A percentile compares a stretch with the other conserved stretches of the same genome.
These are phyloP conservation scores for Neospermospora avenae DNA, from an alignment of 2,329 filamentous ascomycete species.

Conservation along the genomic window DNA sequence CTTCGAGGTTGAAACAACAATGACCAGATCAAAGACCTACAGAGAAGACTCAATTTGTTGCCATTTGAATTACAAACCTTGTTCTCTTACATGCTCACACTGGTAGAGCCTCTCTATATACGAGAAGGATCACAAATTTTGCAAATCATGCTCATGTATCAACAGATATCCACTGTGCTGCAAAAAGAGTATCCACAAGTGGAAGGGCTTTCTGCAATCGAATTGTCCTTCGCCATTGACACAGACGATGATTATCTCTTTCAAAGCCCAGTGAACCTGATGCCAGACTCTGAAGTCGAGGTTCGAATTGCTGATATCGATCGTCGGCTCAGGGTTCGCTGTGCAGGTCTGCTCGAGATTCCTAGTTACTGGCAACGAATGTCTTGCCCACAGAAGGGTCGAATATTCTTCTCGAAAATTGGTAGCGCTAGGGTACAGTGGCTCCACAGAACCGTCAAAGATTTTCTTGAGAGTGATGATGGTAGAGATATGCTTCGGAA, in stretches of 20 bases:
- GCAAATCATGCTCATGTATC: slow-evolving; percentile 5
- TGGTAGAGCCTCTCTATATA: slow-evolving; percentile 11
- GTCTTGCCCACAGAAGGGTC: not conserved
- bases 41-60: not conserved
- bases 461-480: slow-evolving; percentile 1
- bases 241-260: not conserved
- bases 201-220: not conserved
- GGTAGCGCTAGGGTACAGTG: slow-evolving; percentile 10
- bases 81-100: slow-evolving; percentile 15
- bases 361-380: not conserved
- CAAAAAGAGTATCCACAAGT: not conserved
- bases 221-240: not conserved
- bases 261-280: not conserved
- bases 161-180: not conserved
- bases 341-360: not conserved
- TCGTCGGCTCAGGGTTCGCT: not conserved
- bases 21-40: slow-evolving; percentile 10
- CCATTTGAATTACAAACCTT: slow-evolving; percentile 11
- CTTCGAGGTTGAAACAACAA: slow-evolving; percentile 11
- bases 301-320: not conserved
- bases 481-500: not conserved
- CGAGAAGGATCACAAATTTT: slow-evolving; percentile 14
- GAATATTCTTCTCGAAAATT: not conserved
- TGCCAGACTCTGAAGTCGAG: not conserved
- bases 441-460: slow-evolving; percentile 17